Percentiles rank a stretch among this genome's conserved stretches.
Conservation (phyloP, 495 filamentous ascomycete species). For the Neurospora sp. region DNA sequence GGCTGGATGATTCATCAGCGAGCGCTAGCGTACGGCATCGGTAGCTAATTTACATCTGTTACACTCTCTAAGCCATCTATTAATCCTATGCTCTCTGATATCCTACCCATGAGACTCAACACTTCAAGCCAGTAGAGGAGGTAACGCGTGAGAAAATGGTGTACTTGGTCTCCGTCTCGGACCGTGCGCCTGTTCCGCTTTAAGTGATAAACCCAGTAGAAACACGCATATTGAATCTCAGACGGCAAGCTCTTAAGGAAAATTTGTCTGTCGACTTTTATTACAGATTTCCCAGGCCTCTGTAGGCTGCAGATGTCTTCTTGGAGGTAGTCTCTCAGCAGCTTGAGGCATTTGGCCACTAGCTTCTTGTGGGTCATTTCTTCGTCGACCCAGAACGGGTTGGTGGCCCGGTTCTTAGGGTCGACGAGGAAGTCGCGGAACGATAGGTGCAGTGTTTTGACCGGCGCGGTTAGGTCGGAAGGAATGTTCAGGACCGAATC, state of each 20-base stretch:
- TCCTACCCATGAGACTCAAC: slow-evolving; percentile 23
- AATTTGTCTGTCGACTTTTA: slow-evolving; percentile 4
- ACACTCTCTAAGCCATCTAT: slow-evolving; percentile 11
- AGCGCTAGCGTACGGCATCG: not conserved
- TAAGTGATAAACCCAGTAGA: slow-evolving; percentile 40
- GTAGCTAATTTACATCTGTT: slow-evolving; percentile 7
- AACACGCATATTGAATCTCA: slow-evolving; percentile 25
- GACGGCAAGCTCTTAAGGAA: slow-evolving; percentile 18
- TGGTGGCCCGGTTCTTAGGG: slow-evolving; percentile 16
- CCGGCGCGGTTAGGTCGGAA: slow-evolving; percentile 11
- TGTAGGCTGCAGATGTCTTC: slow-evolving; percentile 30
- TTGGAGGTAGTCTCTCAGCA: slow-evolving; percentile 24
- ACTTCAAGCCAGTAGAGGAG: slow-evolving; percentile 22
- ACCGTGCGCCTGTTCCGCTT: slow-evolving; percentile 17
- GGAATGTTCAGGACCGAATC: slow-evolving; percentile 29
- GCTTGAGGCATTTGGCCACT: slow-evolving; percentile 22
- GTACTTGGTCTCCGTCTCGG: slow-evolving; percentile 7
- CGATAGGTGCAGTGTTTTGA: slow-evolving; percentile 39
- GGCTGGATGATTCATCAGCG: not conserved
- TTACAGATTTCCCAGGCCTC: slow-evolving; percentile 18
- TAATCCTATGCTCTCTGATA: slow-evolving; percentile 18
- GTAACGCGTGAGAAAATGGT: slow-evolving; percentile 3
- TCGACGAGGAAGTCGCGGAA: slow-evolving; percentile 45
- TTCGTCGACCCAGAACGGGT: slow-evolving; percentile 31
- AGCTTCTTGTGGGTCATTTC: slow-evolving; percentile 23